A percentile compares a stretch with the other conserved stretches of the same genome.
phyloP scores from a whole-genome alignment of 306 rosid species.

The Prosopis cineraria region DNA sequence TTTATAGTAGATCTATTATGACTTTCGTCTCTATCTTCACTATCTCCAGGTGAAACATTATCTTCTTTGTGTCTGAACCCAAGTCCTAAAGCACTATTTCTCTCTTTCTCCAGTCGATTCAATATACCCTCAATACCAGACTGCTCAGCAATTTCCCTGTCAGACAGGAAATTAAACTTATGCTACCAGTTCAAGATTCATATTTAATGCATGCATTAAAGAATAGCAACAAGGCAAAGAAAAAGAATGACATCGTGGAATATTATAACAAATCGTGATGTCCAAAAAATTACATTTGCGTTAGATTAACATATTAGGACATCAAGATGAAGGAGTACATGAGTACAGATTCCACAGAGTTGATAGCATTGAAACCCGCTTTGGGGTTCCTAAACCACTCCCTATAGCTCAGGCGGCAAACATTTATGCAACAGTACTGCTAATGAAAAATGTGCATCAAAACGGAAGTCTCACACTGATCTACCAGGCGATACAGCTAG shows the following conservation, averaged over 20 bases:
- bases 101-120: conserved; percentile 76
- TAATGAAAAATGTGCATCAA: not conserved
- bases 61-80: conserved; percentile 46
- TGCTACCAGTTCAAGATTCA: not conserved
- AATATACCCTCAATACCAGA: conserved; percentile 92
- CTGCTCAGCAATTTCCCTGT: conserved; percentile 59
- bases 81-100: conserved; percentile 53
- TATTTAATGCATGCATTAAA: conserved; percentile 21
- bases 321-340: conserved; percentile 6
- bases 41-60: not conserved
- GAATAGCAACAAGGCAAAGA: not conserved
- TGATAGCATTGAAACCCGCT: not conserved
- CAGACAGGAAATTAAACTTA: conserved; percentile 26
- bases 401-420: not conserved
- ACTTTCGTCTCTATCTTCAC: conserved; percentile 39
- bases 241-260: not conserved
- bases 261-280: not conserved
- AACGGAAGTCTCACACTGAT: conserved; percentile 19
- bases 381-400: conserved; percentile 19
- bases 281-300: conserved; percentile 12
- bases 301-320: not conserved
- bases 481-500: not conserved
- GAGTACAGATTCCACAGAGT: conserved; percentile 7
- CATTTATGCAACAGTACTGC: conserved; percentile 1
- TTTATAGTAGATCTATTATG: conserved; percentile 39